phyloP scores from a whole-genome alignment of 257 asterid species.

The Nicotiana paniculata region DNA sequence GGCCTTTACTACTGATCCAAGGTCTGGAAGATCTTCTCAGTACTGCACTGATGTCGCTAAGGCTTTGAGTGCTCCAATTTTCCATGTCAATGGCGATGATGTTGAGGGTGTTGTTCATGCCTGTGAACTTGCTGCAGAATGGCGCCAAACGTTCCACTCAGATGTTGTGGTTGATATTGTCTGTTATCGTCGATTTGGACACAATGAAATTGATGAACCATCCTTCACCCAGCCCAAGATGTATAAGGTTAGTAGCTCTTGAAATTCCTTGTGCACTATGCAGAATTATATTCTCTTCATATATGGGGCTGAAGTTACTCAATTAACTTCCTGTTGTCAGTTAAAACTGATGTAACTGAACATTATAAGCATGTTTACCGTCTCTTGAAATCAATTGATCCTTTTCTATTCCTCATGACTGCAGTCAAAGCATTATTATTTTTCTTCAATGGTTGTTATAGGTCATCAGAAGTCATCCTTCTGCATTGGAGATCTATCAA shows the following conservation, averaged over 20 bases:
- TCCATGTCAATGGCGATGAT: constrained; percentile 97
- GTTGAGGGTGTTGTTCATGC: constrained; percentile 91
- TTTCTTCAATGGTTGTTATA: constrained; percentile 30
- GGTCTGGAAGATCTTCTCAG: constrained; percentile 89
- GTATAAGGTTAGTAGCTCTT: constrained; percentile 53
- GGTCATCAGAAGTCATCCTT: constrained; percentile 86
- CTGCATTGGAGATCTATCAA: constrained; percentile 80
- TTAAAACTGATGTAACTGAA: neutral
- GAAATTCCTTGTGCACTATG: neutral
- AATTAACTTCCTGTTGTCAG: constrained; percentile 2
- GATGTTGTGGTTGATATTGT: constrained; percentile 94
- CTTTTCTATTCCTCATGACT: neutral
- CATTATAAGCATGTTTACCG: neutral
- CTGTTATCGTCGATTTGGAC: constrained; percentile 94
- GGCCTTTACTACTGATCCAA: constrained; percentile 94
- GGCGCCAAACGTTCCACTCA: constrained; percentile 94
- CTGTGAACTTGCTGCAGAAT: constrained; percentile 97
- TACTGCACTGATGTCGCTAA: constrained; percentile 98
- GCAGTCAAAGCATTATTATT: neutral
- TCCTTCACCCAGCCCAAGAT: constrained; percentile 93
- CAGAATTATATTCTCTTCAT: neutral
- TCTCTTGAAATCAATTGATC: neutral
- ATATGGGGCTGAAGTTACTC: neutral
- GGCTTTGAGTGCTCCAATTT: constrained; percentile 86
- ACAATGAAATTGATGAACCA: constrained; percentile 95